phyloP scores from a whole-genome alignment of 768 basidiomycete species.

The Pholiota molesta region DNA sequence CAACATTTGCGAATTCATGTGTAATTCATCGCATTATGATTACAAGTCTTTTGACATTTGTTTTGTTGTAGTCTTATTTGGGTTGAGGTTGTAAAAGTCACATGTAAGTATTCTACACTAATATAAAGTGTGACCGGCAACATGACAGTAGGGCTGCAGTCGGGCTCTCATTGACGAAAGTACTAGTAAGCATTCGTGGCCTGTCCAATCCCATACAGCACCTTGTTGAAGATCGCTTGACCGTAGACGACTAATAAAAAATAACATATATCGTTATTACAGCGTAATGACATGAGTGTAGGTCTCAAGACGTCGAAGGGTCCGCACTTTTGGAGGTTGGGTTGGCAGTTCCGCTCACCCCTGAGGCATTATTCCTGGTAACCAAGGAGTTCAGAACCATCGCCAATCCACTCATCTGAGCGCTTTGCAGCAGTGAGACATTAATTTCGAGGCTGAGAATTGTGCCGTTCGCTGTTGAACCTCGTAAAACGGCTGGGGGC shows the following conservation, averaged over 20 bases:
- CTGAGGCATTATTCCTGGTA: conserved; percentile 41
- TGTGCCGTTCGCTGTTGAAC: conserved; percentile 70
- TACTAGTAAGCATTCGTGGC: too few species aligned
- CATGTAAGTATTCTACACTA: too few species aligned
- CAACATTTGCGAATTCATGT: not conserved
- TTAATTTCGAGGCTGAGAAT: conserved; percentile 82
- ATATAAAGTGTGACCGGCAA: too few species aligned
- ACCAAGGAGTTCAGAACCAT: conserved; percentile 73
- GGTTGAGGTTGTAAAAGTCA: too few species aligned
- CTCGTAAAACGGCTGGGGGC: conserved; percentile 76
- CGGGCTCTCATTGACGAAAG: too few species aligned
- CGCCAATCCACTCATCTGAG: conserved; percentile 79
- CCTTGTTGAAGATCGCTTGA: too few species aligned
- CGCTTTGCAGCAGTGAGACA: conserved; percentile 67
- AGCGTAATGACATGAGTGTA: too few species aligned
- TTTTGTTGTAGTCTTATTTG: too few species aligned
- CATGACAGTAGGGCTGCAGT: too few species aligned
- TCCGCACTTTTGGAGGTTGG: not conserved
- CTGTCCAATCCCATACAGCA: too few species aligned
- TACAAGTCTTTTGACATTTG: too few species aligned
- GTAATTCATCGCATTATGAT: too few species aligned
- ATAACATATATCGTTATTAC: not conserved
- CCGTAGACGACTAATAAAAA: not conserved
- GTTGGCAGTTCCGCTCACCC: conserved; percentile 8
- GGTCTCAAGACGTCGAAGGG: not conserved